Evolutionary conservation across 331 rosid genomes (phyloP), one percentile per base, ranked within the genome.

Genomic region (Spiraea crenata): DNA sequence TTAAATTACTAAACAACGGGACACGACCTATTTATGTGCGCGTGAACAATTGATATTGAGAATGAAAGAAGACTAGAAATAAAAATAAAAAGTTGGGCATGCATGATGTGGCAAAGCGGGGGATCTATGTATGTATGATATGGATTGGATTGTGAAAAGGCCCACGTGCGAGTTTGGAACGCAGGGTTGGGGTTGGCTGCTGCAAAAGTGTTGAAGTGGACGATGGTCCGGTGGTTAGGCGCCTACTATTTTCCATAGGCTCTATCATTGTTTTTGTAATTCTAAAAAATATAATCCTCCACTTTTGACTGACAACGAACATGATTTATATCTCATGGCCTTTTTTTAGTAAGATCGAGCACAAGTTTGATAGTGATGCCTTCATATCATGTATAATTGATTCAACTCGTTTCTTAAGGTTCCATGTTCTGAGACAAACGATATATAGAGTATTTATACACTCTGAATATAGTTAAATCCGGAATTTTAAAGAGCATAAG

Each of bases 221-320:
- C 45, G 44, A 67, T 35, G 82, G 31, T 25, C 2, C 31, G 31
- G 56, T 67, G 8, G 81, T 72, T 42, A 47, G 80, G 78, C 68
- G 81, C 81, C 80, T 55, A 17, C 76, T n/a, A 76, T 38, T 67
- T 67, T 67, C 58, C 66, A 25, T 54, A 58, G 55, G 73, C 45
- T 15, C 13, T 38, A 47, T 65, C 31, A 25, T 25, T 25, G 31
- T 25, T 25, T 57, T 52, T 3, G n/a, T n/a, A 11, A 19, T 37
- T 19, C 3, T 4, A 39, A 19, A 39, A 45, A 16, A 63, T 13
- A 11, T 25, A 2, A 2, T 37, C 16, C 15, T 38, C 71, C 72
- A 59, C 81, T 76, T 60, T 71, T 76, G 78, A 66, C 57, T 76
- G 69, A 60, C 45, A 16, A 42, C 60, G 77, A 81, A 66, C 78